Evolutionary conservation across 1,284 basidiomycete species (phyloP).

Genomic region (Boletus smithii): DNA sequence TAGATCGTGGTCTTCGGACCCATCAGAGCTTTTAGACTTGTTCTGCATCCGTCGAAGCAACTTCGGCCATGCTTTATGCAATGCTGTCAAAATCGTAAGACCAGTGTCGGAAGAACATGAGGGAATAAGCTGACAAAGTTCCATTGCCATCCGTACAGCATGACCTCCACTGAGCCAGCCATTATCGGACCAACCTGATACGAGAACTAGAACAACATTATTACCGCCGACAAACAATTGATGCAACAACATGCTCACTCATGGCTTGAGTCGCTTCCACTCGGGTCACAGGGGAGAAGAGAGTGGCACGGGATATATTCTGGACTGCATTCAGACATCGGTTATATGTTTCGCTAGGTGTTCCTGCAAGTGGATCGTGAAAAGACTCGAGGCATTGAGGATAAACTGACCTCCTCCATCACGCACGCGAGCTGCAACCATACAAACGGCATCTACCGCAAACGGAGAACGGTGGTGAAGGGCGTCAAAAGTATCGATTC

Average conservation of each 20-base stretch:
- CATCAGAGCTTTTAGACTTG: slow-evolving; percentile 53
- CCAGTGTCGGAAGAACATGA: slow-evolving; percentile 6
- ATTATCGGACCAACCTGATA: slow-evolving; percentile 88
- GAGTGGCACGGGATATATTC: slow-evolving; percentile 75
- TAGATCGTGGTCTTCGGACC: slow-evolving; percentile 70
- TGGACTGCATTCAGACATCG: slow-evolving; percentile 80
- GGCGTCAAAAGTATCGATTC: slow-evolving; percentile 75
- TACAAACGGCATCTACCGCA: slow-evolving; percentile 82
- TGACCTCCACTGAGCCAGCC: slow-evolving; percentile 91
- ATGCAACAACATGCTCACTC: slow-evolving; percentile 51
- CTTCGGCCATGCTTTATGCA: slow-evolving; percentile 87
- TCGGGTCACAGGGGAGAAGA: slow-evolving; percentile 80
- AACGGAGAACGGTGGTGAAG: slow-evolving; percentile 80
- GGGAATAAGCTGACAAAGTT: slow-evolving; percentile 58
- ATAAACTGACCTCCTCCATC: slow-evolving; percentile 75
- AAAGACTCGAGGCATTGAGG: neutral
- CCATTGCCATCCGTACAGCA: slow-evolving; percentile 90
- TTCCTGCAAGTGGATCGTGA: slow-evolving; percentile 38
- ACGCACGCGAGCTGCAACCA: slow-evolving; percentile 83
- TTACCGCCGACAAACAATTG: neutral
- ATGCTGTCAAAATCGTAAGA: slow-evolving; percentile 45
- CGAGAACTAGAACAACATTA: slow-evolving; percentile 53
- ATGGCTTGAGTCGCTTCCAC: slow-evolving; percentile 88
- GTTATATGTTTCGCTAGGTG: slow-evolving; percentile 61
- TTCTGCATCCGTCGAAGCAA: slow-evolving; percentile 74